These are phyloP conservation scores for Steccherinum ochraceum DNA, from an alignment of 768 basidiomycete genomes.

Conservation along the genomic window DNA sequence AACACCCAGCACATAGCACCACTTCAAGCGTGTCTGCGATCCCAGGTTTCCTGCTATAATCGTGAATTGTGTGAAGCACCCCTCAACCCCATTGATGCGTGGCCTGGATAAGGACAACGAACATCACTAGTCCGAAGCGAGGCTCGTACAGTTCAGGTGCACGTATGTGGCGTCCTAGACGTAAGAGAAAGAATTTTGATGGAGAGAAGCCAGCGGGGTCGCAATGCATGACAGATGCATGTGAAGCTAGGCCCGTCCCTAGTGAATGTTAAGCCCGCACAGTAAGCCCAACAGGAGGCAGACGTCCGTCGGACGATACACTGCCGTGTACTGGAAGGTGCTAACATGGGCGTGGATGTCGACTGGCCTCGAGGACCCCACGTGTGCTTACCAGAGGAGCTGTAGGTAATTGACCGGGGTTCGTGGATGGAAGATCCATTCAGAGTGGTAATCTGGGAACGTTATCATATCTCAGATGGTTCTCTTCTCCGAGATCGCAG, in stretches of 20 bases:
- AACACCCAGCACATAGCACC: neutral
- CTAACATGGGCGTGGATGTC: neutral
- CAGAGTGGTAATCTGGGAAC: neutral
- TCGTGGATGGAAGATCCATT: neutral
- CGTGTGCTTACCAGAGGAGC: neutral
- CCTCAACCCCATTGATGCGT: neutral
- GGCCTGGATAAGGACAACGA: neutral
- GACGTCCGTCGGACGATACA: neutral
- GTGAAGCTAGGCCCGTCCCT: neutral
- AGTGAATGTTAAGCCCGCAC: neutral
- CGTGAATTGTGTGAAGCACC: neutral
- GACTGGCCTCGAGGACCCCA: neutral
- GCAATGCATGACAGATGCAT: neutral
- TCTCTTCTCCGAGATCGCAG: neutral
- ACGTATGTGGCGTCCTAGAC: neutral
- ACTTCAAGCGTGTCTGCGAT: neutral
- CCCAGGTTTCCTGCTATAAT: neutral
- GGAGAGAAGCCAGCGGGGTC: neutral
- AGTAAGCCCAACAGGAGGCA: neutral
- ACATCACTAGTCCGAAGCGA: neutral
- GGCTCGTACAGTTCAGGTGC: neutral
- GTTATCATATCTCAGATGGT: neutral
- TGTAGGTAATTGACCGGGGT: neutral
- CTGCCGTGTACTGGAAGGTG: neutral
- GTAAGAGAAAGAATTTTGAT: neutral